phyloP scores from a whole-genome alignment of 2,329 filamentous ascomycete species.

The Triangularia setosa region DNA sequence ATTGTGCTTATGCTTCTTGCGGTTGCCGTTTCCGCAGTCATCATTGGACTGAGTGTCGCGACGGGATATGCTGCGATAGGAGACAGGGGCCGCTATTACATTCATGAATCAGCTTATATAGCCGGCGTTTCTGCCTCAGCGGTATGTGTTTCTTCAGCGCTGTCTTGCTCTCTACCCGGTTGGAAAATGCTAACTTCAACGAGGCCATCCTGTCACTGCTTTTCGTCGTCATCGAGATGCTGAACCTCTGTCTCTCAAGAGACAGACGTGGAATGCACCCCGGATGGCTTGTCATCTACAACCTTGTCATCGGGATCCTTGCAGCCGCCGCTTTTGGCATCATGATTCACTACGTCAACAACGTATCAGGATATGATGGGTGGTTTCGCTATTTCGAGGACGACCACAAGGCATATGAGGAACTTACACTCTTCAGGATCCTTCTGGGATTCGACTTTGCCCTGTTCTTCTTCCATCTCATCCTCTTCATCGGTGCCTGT shows the following conservation, averaged over 20 bases:
- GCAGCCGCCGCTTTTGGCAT: conserved; percentile 28
- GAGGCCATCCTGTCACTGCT: conserved; percentile 36
- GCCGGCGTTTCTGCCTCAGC: conserved; percentile 9
- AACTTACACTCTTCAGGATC: conserved; percentile 8
- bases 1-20: conserved; percentile 14
- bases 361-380: background rate
- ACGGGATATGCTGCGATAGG: background rate
- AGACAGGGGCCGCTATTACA: background rate
- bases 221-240: conserved; percentile 38
- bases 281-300: conserved; percentile 40
- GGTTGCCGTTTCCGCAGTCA: conserved; percentile 10
- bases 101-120: background rate
- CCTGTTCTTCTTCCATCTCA: conserved; percentile 31
- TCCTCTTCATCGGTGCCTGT: conserved; percentile 39
- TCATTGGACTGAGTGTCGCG: conserved; percentile 20
- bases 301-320: conserved; percentile 40
- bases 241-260: conserved; percentile 34
- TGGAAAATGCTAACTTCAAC: background rate
- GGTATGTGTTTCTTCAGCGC: conserved; percentile 9
- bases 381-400: conserved; percentile 14
- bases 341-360: conserved; percentile 14
- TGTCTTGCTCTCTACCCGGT: background rate
- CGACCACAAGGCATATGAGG: background rate
- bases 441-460: conserved; percentile 21
- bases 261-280: conserved; percentile 39